A percentile compares a stretch with the other conserved stretches of the same genome.
Conservation (phyloP, 2,329 filamentous ascomycete genomes). For the Fusarium sp. region DNA sequence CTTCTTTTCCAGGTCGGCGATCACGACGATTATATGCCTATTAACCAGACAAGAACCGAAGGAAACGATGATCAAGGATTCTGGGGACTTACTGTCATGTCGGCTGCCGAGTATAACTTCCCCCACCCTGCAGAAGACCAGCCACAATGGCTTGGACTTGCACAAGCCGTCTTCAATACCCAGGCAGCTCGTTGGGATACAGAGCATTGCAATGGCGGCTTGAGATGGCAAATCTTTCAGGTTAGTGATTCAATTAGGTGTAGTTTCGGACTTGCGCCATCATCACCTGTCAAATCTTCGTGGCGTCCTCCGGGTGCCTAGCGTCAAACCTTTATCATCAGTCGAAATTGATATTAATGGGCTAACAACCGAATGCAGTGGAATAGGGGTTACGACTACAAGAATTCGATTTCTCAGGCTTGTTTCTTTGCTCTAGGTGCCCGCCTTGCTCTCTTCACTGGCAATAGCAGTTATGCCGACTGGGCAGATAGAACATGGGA, state of each 20-base stretch:
- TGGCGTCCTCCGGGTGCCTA: not conserved
- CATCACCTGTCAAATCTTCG: not conserved
- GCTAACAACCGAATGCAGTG: constrained; percentile 53
- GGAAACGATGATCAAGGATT: constrained; percentile 83
- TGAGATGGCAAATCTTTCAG: constrained; percentile 86
- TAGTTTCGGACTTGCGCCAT: not conserved
- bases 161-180: constrained; percentile 83
- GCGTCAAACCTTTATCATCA: not conserved
- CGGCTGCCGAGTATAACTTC: constrained; percentile 76
- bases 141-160: constrained; percentile 76
- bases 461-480: constrained; percentile 78
- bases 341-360: not conserved
- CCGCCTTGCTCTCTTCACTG: constrained; percentile 79
- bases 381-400: constrained; percentile 86
- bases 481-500: constrained; percentile 81
- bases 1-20: constrained; percentile 80
- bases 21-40: constrained; percentile 80
- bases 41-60: constrained; percentile 73
- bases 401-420: constrained; percentile 71
- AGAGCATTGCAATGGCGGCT: constrained; percentile 74
- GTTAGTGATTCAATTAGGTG: constrained; percentile 1
- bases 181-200: constrained; percentile 79
- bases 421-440: constrained; percentile 72
- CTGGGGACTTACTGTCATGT: constrained; percentile 77
- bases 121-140: constrained; percentile 64